These are phyloP conservation scores for Fusarium sp. DNA, from an alignment of 2,329 filamentous ascomycete species.

Conservation along the genomic window DNA sequence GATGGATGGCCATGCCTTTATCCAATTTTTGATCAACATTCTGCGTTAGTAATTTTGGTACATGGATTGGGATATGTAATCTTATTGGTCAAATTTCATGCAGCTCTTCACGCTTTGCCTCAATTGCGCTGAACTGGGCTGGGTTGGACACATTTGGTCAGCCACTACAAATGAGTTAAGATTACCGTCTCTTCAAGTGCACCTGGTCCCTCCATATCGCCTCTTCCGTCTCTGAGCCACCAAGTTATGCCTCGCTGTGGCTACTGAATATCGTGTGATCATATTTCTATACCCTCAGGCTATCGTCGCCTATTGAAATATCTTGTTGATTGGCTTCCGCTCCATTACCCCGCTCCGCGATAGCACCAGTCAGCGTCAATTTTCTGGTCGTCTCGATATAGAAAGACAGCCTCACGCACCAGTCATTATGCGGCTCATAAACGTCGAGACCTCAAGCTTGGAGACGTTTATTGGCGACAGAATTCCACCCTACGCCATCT, in stretches of 20 bases:
- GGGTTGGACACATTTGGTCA: not conserved
- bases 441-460: not conserved
- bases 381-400: not conserved
- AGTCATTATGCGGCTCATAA: not conserved
- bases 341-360: not conserved
- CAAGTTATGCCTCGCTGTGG: no score
- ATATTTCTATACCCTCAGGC: no score
- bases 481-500: constrained; percentile 5
- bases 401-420: no score
- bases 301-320: accelerated
- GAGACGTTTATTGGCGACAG: not conserved
- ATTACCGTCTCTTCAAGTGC: not conserved
- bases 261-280: no score
- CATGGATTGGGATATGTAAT: not conserved
- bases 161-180: no score
- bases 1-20: no score
- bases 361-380: not conserved
- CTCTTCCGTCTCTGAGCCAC: not conserved
- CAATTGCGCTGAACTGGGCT: not conserved
- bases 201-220: not conserved
- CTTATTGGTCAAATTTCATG: not conserved
- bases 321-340: not conserved
- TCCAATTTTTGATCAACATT: not conserved
- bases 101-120: not conserved
- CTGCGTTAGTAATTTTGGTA: not conserved